Evolutionary conservation across 257 asterid genomes (phyloP).

Genomic region (Scutellaria galericulata): DNA sequence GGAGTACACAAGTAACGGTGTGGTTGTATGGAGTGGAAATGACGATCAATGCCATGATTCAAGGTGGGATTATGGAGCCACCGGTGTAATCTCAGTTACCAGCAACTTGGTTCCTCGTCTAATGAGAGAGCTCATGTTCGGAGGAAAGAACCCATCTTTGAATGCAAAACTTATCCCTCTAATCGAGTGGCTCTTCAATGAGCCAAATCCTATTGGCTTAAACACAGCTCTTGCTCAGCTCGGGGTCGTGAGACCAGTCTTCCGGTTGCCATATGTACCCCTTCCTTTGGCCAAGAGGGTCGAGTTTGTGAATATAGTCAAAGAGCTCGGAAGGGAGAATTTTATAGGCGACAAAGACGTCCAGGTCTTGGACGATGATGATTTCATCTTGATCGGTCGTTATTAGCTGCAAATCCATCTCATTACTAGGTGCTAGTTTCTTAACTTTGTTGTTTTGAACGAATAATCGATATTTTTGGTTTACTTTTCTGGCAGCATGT

Average conservation of each 20-base stretch:
- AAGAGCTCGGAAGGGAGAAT: slow-evolving; percentile 75
- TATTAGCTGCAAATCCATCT: slow-evolving; percentile 49
- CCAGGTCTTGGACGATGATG: slow-evolving; percentile 66
- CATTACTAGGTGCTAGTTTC: slow-evolving; percentile 17
- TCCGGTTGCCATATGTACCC: slow-evolving; percentile 88
- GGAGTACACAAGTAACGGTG: slow-evolving; percentile 61
- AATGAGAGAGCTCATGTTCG: slow-evolving; percentile 83
- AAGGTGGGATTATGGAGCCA: slow-evolving; percentile 80
- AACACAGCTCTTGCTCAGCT: slow-evolving; percentile 98
- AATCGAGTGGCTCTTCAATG: slow-evolving; percentile 75
- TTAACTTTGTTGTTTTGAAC: slow-evolving; percentile 11
- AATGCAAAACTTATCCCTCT: slow-evolving; percentile 66
- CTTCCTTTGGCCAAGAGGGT: slow-evolving; percentile 71
- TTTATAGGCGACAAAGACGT: slow-evolving; percentile 83
- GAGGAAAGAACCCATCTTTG: slow-evolving; percentile 64
- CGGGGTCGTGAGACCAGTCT: slow-evolving; percentile 84
- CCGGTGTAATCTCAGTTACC: slow-evolving; percentile 85
- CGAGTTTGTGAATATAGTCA: slow-evolving; percentile 80
- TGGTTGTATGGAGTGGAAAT: slow-evolving; percentile 93
- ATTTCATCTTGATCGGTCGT: slow-evolving; percentile 73
- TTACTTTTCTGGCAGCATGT: slow-evolving; percentile 24
- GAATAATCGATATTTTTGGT: slow-evolving; percentile 23
- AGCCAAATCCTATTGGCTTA: slow-evolving; percentile 85
- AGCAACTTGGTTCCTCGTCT: slow-evolving; percentile 89
- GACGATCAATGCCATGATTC: slow-evolving; percentile 93